Evolutionary conservation across 2,329 filamentous ascomycete species (phyloP).

Genomic region (Magnaporthales sp.): DNA sequence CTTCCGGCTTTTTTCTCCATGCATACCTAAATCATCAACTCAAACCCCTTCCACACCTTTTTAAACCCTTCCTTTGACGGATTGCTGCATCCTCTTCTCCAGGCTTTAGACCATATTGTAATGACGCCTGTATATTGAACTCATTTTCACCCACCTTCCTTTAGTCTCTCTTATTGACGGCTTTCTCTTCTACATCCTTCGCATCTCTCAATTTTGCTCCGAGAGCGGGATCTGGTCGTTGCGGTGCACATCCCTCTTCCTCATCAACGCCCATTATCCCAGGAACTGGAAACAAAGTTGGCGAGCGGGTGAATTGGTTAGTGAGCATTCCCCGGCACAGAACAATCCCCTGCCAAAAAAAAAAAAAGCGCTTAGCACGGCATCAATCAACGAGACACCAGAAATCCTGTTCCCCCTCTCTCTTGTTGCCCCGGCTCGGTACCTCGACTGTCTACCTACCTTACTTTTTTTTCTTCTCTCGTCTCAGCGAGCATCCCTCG

Average conservation of each 20-base stretch:
- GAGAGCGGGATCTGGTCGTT: background rate
- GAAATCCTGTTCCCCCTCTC: background rate
- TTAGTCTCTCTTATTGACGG: background rate
- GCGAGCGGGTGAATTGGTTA: background rate
- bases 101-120: conserved; percentile 5
- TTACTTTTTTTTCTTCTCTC: background rate
- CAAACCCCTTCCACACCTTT: background rate
- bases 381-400: background rate
- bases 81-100: conserved; percentile 6
- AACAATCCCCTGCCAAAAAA: too few species aligned
- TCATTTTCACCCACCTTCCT: background rate
- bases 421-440: background rate
- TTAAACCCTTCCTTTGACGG: background rate
- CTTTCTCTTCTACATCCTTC: background rate
- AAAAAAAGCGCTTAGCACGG: background rate
- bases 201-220: background rate
- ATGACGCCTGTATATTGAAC: conserved; percentile 7
- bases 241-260: background rate
- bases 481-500: background rate
- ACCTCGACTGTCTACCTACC: background rate
- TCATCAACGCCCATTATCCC: background rate
- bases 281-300: background rate
- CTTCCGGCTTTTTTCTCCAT: conserved; percentile 1
- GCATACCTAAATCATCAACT: background rate
- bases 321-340: background rate